Percentiles rank a stretch among this genome's conserved stretches.
phyloP scores from a whole-genome alignment of 805 yeast genomes.

The Lipomyces yamanashiensis region DNA sequence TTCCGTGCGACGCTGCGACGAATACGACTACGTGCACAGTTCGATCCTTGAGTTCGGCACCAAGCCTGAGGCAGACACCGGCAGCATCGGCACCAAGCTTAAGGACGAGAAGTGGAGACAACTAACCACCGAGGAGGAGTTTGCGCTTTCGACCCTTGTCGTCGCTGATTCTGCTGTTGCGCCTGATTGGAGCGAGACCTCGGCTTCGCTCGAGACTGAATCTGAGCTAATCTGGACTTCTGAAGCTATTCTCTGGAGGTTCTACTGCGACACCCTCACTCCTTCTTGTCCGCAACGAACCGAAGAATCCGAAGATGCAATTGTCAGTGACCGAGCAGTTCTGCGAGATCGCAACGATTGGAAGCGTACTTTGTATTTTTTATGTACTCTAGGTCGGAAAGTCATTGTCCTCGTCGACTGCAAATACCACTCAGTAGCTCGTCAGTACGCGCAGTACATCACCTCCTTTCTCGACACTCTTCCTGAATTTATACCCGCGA shows the following conservation, averaged over 20 bases:
- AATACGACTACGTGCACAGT: too few species aligned
- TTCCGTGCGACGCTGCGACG: too few species aligned
- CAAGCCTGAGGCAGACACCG: too few species aligned
- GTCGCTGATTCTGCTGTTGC: background rate
- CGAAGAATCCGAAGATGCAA: background rate
- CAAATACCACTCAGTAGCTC: background rate
- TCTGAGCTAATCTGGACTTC: too few species aligned
- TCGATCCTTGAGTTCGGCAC: too few species aligned
- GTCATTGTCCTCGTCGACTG: constrained; percentile 8
- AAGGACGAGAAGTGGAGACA: too few species aligned
- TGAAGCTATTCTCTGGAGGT: too few species aligned
- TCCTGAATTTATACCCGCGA: background rate
- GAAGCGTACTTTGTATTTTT: background rate
- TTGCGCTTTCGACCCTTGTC: background rate
- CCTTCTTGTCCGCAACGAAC: background rate
- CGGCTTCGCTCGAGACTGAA: too few species aligned
- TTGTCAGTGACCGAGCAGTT: background rate
- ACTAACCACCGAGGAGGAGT: too few species aligned
- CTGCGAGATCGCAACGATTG: background rate
- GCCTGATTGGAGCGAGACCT: too few species aligned
- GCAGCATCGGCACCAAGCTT: too few species aligned
- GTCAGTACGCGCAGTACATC: constrained; percentile 2
- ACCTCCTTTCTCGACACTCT: constrained; percentile 1
- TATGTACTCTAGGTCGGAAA: constrained; percentile 1
- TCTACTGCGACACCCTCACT: too few species aligned